A percentile compares a stretch with the other conserved stretches of the same genome.
These are phyloP conservation scores for Fusarium transvaalense DNA, from an alignment of 2,329 filamentous ascomycete genomes.

Conservation along the genomic window DNA sequence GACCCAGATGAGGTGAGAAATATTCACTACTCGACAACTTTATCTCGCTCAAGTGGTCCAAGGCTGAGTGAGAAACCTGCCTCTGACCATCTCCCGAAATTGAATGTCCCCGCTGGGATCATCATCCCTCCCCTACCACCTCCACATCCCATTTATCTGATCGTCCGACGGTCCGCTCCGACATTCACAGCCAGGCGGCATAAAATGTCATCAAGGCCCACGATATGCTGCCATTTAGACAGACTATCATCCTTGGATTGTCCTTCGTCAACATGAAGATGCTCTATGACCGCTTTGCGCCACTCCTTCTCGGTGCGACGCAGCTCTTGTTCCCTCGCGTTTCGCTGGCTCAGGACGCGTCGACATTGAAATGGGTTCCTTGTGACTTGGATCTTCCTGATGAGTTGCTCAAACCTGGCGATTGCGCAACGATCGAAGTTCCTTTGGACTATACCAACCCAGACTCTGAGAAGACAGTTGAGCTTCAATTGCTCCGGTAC, in stretches of 20 bases:
- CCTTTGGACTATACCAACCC: constrained; percentile 56
- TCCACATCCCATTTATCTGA: constrained; percentile 2
- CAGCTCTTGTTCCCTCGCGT: neutral
- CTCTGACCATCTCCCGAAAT: neutral
- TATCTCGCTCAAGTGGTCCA: neutral
- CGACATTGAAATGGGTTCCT: constrained; percentile 17
- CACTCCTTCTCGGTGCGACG: constrained; percentile 10
- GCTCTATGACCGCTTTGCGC: constrained; percentile 1
- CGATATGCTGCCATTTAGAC: neutral
- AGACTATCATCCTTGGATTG: neutral
- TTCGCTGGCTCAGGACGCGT: neutral
- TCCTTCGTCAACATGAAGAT: neutral
- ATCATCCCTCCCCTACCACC: neutral
- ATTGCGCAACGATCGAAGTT: constrained; percentile 54
- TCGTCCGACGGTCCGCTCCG: constrained; percentile 1
- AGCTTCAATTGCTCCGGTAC: constrained; percentile 51
- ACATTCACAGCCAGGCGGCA: neutral
- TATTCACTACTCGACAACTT: neutral
- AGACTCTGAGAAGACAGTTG: constrained; percentile 46
- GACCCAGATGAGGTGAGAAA: neutral
- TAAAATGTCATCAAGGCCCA: neutral
- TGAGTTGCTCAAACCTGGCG: constrained; percentile 15
- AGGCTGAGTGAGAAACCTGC: neutral
- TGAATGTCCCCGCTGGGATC: constrained; percentile 3
- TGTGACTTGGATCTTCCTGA: constrained; percentile 18